These are phyloP conservation scores for Endoconidiophora polonica DNA, from an alignment of 2,329 filamentous ascomycete species.

Conservation along the genomic window DNA sequence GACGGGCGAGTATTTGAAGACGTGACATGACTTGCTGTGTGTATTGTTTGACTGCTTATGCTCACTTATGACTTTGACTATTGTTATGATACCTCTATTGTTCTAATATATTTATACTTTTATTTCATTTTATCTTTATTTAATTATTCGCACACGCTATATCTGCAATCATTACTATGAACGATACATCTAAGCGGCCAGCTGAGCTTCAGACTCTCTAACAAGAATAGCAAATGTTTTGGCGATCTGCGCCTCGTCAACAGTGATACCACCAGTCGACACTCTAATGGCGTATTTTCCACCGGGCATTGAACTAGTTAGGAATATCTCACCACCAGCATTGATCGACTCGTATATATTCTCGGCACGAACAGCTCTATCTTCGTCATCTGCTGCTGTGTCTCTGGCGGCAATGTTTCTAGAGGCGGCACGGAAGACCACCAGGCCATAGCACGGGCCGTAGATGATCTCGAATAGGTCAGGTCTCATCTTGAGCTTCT, in stretches of 20 bases:
- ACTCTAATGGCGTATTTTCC: slow-evolving; percentile 66
- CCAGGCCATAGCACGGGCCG: slow-evolving; percentile 59
- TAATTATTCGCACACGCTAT: slow-evolving; percentile 10
- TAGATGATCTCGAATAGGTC: slow-evolving; percentile 67
- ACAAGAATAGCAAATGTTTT: slow-evolving; percentile 57
- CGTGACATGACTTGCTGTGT: background rate
- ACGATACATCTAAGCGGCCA: background rate
- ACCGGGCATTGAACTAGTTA: slow-evolving; percentile 61
- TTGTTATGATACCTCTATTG: slow-evolving; percentile 4
- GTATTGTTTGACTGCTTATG: background rate
- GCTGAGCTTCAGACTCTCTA: background rate
- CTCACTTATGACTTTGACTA: background rate
- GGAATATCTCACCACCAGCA: slow-evolving; percentile 56
- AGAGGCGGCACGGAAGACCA: slow-evolving; percentile 49
- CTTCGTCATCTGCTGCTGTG: slow-evolving; percentile 23
- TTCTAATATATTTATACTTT: background rate
- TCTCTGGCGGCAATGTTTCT: slow-evolving; percentile 17
- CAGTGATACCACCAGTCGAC: slow-evolving; percentile 51
- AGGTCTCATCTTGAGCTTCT: slow-evolving; percentile 35
- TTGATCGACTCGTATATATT: slow-evolving; percentile 63
- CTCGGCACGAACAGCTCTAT: slow-evolving; percentile 52
- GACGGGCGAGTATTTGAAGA: slow-evolving; percentile 55
- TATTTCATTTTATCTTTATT: background rate
- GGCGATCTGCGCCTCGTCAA: slow-evolving; percentile 56
- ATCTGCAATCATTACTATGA: slow-evolving; percentile 6